phyloP scores from a whole-genome alignment of 768 basidiomycete genomes.

The Psilocybe azurescens region DNA sequence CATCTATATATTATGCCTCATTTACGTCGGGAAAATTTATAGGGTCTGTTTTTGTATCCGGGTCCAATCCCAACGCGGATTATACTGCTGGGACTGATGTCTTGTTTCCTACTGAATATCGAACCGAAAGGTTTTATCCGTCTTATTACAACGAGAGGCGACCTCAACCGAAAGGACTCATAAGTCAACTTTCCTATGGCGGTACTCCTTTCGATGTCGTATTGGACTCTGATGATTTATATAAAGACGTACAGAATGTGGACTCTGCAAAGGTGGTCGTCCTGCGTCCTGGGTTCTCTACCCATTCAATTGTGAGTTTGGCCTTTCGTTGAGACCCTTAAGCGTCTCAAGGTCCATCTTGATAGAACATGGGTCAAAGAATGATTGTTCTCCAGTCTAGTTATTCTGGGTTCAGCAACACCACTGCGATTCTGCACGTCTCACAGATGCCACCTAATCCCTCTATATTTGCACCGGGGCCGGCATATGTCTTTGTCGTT shows the following conservation, averaged over 20 bases:
- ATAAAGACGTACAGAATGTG: constrained; percentile 51
- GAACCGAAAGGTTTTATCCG: constrained; percentile 79
- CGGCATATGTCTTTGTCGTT: constrained; percentile 74
- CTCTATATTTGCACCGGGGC: constrained; percentile 71
- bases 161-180: constrained; percentile 62
- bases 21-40: neutral
- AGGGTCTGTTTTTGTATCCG: constrained; percentile 76
- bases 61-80: constrained; percentile 82
- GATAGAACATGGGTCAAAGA: constrained; percentile 75
- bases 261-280: constrained; percentile 56
- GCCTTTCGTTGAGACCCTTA: neutral
- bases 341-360: neutral
- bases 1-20: neutral
- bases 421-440: constrained; percentile 62
- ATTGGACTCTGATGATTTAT: constrained; percentile 57
- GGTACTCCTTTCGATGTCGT: constrained; percentile 72
- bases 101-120: constrained; percentile 74
- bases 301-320: constrained; percentile 66
- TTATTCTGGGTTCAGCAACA: constrained; percentile 62
- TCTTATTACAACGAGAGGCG: constrained; percentile 64
- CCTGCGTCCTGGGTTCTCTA: constrained; percentile 75
- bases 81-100: constrained; percentile 50
- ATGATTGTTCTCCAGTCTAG: constrained; percentile 67
- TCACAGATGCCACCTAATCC: constrained; percentile 78
- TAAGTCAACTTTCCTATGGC: constrained; percentile 72